Evolutionary conservation across 2,329 filamentous ascomycete genomes (phyloP), one percentile per base, ranked within the genome.

Genomic region (Fusarium sp.): DNA sequence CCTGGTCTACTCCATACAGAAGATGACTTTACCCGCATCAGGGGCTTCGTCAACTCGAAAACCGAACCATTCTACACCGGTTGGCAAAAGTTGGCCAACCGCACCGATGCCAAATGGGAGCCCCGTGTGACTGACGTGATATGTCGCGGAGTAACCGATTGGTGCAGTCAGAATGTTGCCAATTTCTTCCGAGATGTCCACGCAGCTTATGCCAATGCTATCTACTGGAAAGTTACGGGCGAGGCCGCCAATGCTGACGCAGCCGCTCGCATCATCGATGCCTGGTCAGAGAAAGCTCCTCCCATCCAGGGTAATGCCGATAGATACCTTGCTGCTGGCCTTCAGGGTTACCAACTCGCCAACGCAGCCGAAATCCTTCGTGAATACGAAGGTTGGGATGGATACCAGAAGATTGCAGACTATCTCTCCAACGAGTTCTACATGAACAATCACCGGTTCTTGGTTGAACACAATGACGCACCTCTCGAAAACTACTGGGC

Each of bases 261-360:
- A 1, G 78, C 81, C 0, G 74, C 75, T 14, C 63, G 62, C 5
- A 80, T 83, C 36, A 70, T 84, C 7, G 75, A 79, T 46, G 78
- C 72, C 4, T 84, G 82, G 82, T 71, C 71, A 17, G 69, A 67
- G 7, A 80, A 77, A 2, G 60, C 83, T 7, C 75, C 69, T 1
- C 46, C 51, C 3, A 77, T 83, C 34, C 64, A 58, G 15, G 81
- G 81, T 0, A 76, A 60, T 24, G 69, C 73, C 6, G 81, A 84
- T 57, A 76, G 69, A 26, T 80, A 75, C 56, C 79, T 85, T 4
- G 78, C 79, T 0, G 73, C 80, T 0, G 82, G 83, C 0, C 65
- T 85, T 3, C 82, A 85, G 34, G 83, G 83, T 0, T 84, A 84
- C 55, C 75, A 85, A 62, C 72, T 84, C 14, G 83, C 82, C 17